phyloP scores from a whole-genome alignment of 1,139 yeast species.

The Taiozyma sp. region DNA sequence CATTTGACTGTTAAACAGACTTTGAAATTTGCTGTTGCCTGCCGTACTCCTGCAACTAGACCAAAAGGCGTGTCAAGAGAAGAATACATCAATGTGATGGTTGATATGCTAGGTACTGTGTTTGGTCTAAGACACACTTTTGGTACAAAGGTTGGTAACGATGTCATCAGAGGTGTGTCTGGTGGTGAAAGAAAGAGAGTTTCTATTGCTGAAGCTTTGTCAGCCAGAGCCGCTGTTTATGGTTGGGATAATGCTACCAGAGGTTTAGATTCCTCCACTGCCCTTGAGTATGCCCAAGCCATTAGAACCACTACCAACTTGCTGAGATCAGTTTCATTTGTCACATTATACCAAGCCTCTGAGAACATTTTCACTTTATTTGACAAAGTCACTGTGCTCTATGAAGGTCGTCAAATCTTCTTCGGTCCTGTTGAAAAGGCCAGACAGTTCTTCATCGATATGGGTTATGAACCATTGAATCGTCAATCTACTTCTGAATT shows the following conservation, averaged over 20 bases:
- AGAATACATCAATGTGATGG: slow-evolving; percentile 39
- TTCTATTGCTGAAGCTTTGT: slow-evolving; percentile 57
- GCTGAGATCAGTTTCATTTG: slow-evolving; percentile 33
- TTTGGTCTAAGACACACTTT: slow-evolving; percentile 58
- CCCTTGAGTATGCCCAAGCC: slow-evolving; percentile 40
- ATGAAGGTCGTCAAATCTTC: slow-evolving; percentile 39
- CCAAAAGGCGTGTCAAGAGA: slow-evolving; percentile 32
- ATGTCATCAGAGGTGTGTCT: slow-evolving; percentile 68
- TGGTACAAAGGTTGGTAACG: slow-evolving; percentile 64
- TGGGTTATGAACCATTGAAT: slow-evolving; percentile 34
- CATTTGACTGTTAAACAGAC: slow-evolving; percentile 47
- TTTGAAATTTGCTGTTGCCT: slow-evolving; percentile 32
- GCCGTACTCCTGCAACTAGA: slow-evolving; percentile 34
- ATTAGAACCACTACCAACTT: slow-evolving; percentile 34
- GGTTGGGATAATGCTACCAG: slow-evolving; percentile 62
- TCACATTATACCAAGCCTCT: slow-evolving; percentile 40
- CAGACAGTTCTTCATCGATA: slow-evolving; percentile 35
- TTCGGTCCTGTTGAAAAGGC: slow-evolving; percentile 37
- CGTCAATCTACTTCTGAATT: slow-evolving; percentile 52
- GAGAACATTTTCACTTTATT: slow-evolving; percentile 41
- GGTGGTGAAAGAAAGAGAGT: slow-evolving; percentile 85
- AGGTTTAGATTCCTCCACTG: slow-evolving; percentile 56
- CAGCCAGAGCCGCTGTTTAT: slow-evolving; percentile 42
- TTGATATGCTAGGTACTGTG: slow-evolving; percentile 44
- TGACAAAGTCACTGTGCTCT: slow-evolving; percentile 37